A percentile compares a stretch with the other conserved stretches of the same genome.
phyloP scores from a whole-genome alignment of 2,329 filamentous ascomycete species.

The Colletotrichum sp. region DNA sequence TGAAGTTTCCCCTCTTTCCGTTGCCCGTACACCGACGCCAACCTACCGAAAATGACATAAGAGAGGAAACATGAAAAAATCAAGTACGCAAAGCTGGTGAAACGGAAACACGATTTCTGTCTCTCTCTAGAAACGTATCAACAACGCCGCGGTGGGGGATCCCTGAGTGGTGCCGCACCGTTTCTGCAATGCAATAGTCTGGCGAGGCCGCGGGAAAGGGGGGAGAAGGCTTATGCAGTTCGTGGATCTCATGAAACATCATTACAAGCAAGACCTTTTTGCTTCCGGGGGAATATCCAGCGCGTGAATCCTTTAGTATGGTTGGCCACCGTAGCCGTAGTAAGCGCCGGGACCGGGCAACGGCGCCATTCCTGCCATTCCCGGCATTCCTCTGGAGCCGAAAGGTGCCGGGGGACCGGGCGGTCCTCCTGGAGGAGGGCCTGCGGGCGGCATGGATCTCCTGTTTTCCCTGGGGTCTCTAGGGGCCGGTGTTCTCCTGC shows the following conservation, averaged over 20 bases:
- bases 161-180: neutral
- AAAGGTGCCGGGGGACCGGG: neutral
- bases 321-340: constrained; percentile 6
- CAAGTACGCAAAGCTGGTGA: neutral
- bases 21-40: constrained; percentile 11
- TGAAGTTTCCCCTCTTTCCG: constrained; percentile 2
- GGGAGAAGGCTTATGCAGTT: constrained; percentile 3
- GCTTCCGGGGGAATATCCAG: neutral
- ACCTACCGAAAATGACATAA: neutral
- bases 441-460: constrained; percentile 13
- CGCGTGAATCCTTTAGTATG: neutral
- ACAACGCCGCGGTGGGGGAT: neutral
- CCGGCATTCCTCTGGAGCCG: neutral
- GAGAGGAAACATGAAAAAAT: neutral
- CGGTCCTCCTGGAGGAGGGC: neutral
- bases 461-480: constrained; percentile 25
- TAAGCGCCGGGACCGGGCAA: neutral
- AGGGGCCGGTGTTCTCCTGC: constrained; percentile 44
- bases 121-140: neutral
- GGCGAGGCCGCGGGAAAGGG: neutral
- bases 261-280: neutral
- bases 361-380: neutral
- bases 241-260: constrained; percentile 15
- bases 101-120: neutral
- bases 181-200: constrained; percentile 2